Evolutionary conservation across 2,329 filamentous ascomycete species (phyloP).

Genomic region (Oidium heveae): DNA sequence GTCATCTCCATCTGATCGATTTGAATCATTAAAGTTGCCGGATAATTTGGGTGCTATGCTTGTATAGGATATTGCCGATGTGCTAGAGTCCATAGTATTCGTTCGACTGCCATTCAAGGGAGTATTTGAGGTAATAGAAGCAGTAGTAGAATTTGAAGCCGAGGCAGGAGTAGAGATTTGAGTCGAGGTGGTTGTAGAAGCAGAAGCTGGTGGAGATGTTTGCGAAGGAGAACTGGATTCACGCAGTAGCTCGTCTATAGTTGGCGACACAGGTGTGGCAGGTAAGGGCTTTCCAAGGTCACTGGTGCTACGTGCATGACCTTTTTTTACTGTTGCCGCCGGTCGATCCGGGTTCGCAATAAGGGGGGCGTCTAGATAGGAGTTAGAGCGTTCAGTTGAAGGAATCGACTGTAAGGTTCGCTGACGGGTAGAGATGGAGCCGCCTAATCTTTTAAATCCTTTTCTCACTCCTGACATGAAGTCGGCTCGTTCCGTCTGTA

Average conservation of each 20-base stretch:
- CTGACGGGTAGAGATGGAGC: slow-evolving; percentile 7
- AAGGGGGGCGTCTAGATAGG: neutral
- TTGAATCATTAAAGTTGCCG: slow-evolving; percentile 8
- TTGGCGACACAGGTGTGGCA: slow-evolving; percentile 9
- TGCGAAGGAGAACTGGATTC: slow-evolving; percentile 8
- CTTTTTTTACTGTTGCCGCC: slow-evolving; percentile 3
- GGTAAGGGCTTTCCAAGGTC: slow-evolving; percentile 13
- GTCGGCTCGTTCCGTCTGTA: slow-evolving; percentile 6
- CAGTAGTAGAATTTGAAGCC: neutral
- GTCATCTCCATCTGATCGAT: slow-evolving; percentile 21
- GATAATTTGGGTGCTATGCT: slow-evolving; percentile 8
- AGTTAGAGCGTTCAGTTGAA: neutral
- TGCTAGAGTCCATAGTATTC: slow-evolving; percentile 13
- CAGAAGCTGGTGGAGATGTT: slow-evolving; percentile 7
- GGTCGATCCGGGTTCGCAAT: slow-evolving; percentile 4
- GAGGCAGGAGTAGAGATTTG: no score
- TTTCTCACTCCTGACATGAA: slow-evolving; percentile 12
- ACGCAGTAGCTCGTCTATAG: slow-evolving; percentile 4
- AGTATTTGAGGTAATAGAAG: slow-evolving; percentile 8
- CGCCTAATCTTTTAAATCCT: slow-evolving; percentile 11
- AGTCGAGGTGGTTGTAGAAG: neutral
- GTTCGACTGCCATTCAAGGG: slow-evolving; percentile 10
- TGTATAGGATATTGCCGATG: slow-evolving; percentile 6
- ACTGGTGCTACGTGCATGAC: slow-evolving; percentile 10
- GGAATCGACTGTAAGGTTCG: neutral